Evolutionary conservation across 2,329 filamentous ascomycete species (phyloP), one percentile per base, ranked within the genome.

Genomic region (Talaromyces marneffei): DNA sequence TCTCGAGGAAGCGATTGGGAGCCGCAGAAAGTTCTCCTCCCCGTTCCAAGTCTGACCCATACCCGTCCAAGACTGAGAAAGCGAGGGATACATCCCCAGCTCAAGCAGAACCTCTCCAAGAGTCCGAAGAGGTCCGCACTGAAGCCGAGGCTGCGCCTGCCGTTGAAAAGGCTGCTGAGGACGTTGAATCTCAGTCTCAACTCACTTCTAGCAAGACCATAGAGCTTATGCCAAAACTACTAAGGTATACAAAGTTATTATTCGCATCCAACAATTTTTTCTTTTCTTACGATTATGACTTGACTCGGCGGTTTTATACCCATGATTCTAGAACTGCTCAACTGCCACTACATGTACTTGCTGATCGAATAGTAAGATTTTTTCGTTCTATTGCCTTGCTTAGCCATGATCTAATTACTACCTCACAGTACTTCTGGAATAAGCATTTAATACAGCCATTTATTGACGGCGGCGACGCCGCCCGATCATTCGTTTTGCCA

Each of bases 281-380:
- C 79, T 99, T 93, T 74, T 92, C 92, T 0, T 97, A 99, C 73
- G 94, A 99, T 66, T 84, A 93, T 71, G 92, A 99, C 72, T 84
- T 99, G 56, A 97, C 94, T 0, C 84, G 88, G 60, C 86, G 83
- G 59, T 72, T 83, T 63, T 72, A 74, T 57, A 72, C 73, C 39
- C 75, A 79, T 67, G 73, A 74, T 48, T 59, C 73, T 7, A 68
- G 71, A 33, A 74, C 69, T 25, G 75, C 77, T 14, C 81, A 82
- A 50, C 66, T 84, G 4, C 87, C 92, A 5, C 78, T 96, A 3
- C 83, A 91, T 72, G 85, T 85, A 65, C 82, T 85, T 62, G 91
- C 88, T 23, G 91, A 97, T 72, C 83, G 85, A 33, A 75, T 87
- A 73, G 83, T 85, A 72, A 68, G 75, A 68, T 7, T n/a, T n/a